Evolutionary conservation across 1,139 yeast genomes (phyloP).

Genomic region (Meyerozyma carpophila): DNA sequence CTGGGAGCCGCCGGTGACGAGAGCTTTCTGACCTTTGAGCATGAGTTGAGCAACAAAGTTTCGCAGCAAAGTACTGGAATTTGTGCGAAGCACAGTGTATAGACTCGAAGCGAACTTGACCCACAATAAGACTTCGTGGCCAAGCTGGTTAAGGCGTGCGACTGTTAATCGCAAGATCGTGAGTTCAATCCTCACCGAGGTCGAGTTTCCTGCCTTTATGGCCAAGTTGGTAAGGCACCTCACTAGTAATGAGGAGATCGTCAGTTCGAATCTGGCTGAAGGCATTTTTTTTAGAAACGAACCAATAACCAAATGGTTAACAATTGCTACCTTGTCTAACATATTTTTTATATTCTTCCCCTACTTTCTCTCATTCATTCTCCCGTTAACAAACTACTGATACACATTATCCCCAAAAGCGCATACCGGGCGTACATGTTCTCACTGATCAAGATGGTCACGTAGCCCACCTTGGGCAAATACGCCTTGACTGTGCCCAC

Average conservation of each 20-base stretch:
- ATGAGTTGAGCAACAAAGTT: not conserved
- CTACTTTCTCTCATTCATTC: constrained; percentile 27
- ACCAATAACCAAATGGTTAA: not conserved
- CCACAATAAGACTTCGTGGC: constrained; percentile 11
- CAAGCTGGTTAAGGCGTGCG: constrained; percentile 16
- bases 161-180: constrained; percentile 15
- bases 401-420: constrained; percentile 61
- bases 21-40: constrained; percentile 33
- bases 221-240: constrained; percentile 91
- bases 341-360: no score
- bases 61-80: no score
- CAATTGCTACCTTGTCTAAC: no score
- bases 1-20: constrained; percentile 81
- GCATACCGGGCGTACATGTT: constrained; percentile 71
- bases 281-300: constrained; percentile 39
- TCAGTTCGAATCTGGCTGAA: constrained; percentile 82
- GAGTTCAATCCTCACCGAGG: constrained; percentile 16
- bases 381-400: constrained; percentile 49
- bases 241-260: constrained; percentile 90
- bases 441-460: constrained; percentile 90
- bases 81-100: not conserved
- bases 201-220: constrained; percentile 10
- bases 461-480: constrained; percentile 86
- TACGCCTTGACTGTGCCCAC: constrained; percentile 90
- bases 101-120: not conserved